phyloP scores from a whole-genome alignment of 2,329 filamentous ascomycete genomes.

The Colletotrichum ledebouriae region DNA sequence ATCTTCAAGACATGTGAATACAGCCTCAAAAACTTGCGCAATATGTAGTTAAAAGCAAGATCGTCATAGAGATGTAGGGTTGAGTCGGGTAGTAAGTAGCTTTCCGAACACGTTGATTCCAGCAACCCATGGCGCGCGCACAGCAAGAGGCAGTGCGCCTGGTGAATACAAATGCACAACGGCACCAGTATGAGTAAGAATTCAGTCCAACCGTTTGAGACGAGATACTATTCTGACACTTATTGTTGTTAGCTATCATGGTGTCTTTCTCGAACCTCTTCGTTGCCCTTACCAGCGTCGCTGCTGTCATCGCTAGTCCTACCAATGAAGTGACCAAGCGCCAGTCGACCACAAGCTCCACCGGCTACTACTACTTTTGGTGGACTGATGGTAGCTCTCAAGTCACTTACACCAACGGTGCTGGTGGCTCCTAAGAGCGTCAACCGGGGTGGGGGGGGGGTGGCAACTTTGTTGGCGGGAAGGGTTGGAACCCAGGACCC shows the following conservation, averaged over 20 bases:
- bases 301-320: slow-evolving; percentile 2
- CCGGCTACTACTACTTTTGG: slow-evolving; percentile 58
- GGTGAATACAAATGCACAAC: not conserved
- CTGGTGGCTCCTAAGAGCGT: slow-evolving; percentile 60
- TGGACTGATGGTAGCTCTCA: slow-evolving; percentile 57
- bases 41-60: not conserved
- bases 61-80: not conserved
- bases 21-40: not conserved
- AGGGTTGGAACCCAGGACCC: slow-evolving; percentile 67
- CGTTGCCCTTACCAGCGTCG: not conserved
- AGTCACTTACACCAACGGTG: slow-evolving; percentile 59
- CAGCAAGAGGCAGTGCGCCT: too few relatives aligned
- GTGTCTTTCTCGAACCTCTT: slow-evolving; percentile 13
- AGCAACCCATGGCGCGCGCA: too few relatives aligned
- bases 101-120: too few relatives aligned
- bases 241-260: not conserved
- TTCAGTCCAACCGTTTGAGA: too few relatives aligned
- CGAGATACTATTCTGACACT: not conserved
- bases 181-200: too few relatives aligned
- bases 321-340: slow-evolving; percentile 22
- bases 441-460: slow-evolving; percentile 59
- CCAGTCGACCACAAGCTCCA: slow-evolving; percentile 47
- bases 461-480: slow-evolving; percentile 69
- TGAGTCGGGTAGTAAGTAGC: not conserved
- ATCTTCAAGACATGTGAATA: not conserved